Base-by-base conservation (phyloP, 306 rosid genomes). In the Cicer cuneatum region DNA sequence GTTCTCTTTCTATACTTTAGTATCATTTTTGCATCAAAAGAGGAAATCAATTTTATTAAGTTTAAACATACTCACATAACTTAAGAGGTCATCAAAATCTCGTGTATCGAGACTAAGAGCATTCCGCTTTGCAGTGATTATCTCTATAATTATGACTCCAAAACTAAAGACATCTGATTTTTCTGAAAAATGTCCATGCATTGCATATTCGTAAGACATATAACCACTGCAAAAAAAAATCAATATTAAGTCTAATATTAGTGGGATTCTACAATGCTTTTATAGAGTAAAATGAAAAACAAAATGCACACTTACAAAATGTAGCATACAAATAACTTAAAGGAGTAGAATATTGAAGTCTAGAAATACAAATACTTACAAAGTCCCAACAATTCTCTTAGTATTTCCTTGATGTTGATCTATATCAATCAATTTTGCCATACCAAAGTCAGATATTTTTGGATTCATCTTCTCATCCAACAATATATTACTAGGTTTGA, bases 401-500 rank as follows among this genome's bases (percentile, higher is more conserved):
- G 70, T 65, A 10, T 41, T 65, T 41, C 70, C 70, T 16, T 24
- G 70, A 65, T 65, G 10, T 65, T 65, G 52, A 11, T 65, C 70
- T 10, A 65, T 65, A 43, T 42, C 37, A 65, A 65, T 24, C 33
- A 65, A 41, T 43, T 24, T 65, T 16, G 70, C 70, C 70, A 65
- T 16, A 3, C 70, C 70, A 65, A 65, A 65, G 1, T 65, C 70
- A 0, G 70, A 65, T 21, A 65, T 65, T 12, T 65, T 65, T 41
- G 70, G 70, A 11, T 42, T 65, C 70, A 65, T 19, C 0, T 2
- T 19, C 8, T 41, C 15, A 6, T 65, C 70, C 42, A 65, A 18
- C 14, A 64, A 64, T 40, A 64, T 64, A 64, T 64, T 64, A 9
- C 69, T 64, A 64, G 69, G 69, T 40, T 64, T 64, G 13, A 64